Evolutionary conservation across 179 eudicot species (phyloP), one percentile per base, ranked within the genome.

Genomic region (Carnegiea gigantea): DNA sequence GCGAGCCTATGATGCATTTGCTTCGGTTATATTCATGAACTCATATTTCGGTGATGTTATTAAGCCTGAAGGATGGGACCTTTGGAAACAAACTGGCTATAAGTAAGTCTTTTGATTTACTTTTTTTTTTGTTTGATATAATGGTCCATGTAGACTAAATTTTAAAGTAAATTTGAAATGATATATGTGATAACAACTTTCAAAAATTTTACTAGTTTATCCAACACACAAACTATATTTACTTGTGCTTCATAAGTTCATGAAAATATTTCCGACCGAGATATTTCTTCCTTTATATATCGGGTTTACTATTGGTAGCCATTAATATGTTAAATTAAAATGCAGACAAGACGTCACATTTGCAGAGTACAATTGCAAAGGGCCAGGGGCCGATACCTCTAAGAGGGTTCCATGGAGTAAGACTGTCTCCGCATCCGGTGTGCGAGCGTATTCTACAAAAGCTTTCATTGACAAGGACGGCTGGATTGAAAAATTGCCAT

Each of bases 1-100:
- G 0, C 87, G 95, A 76, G 88, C 95, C 0, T 88, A 83, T 40
- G 85, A 85, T 23, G 73, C 82, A 24, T 86, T 70, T 79, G 90
- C 98, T 1, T 82, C 90, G 60, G 98, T 92, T 0, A 77, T 94
- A 21, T 92, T 89, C 80, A 85, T 85, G 2, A 70, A 85, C 17
- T 86, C 93, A 5, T 79, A 85, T 17, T 48, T 92, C n/a, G 79
- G 88, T 9, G 76, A 68, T 73, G 75, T 85, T 26, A 76, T 93
- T 30, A 40, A 40, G 0, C 92, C 92, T 26, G 78, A 78, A 54
- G 98, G 95, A 3, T 93, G 98, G 98, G 80, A 82, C 14, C 71
- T 78, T 14, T 87, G 89, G 88, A 77, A 83, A 70, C 83, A 60
- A 44, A 11, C 23, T 3, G 90, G 90, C 21, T 79, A 64, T 24